These are phyloP conservation scores for Yamadazyma scolyti DNA, from an alignment of 805 yeast species.

Conservation along the genomic window DNA sequence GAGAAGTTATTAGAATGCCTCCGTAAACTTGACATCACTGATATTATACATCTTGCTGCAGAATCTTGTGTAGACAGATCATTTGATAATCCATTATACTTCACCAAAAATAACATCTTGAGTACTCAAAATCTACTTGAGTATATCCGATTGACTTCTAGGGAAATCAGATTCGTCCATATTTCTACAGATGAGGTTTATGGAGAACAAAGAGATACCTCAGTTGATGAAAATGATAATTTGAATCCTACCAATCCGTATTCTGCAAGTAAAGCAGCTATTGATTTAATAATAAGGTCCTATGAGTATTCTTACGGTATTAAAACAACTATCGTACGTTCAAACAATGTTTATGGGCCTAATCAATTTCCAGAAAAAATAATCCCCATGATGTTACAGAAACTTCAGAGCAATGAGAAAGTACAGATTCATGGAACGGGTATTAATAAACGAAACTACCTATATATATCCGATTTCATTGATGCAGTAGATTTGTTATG, in stretches of 20 bases:
- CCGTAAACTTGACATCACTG: constrained; percentile 12
- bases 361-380: constrained; percentile 54
- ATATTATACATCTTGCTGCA: constrained; percentile 52
- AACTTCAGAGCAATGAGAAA: constrained; percentile 18
- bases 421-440: constrained; percentile 50
- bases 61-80: constrained; percentile 54
- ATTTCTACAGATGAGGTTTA: constrained; percentile 61
- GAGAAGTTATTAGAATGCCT: constrained; percentile 15
- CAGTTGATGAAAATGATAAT: constrained; percentile 29
- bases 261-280: constrained; percentile 53
- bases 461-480: constrained; percentile 41
- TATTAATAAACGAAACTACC: constrained; percentile 36
- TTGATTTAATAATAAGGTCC: constrained; percentile 46
- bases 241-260: constrained; percentile 56
- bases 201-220: constrained; percentile 36
- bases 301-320: constrained; percentile 40
- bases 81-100: constrained; percentile 39
- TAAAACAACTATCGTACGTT: constrained; percentile 41
- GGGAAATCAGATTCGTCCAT: constrained; percentile 31
- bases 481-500: constrained; percentile 33
- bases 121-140: constrained; percentile 49
- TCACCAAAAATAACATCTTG: constrained; percentile 42
- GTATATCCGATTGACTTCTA: constrained; percentile 18
- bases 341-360: constrained; percentile 54
- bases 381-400: constrained; percentile 28